Evolutionary conservation across 2,329 filamentous ascomycete genomes (phyloP), one percentile per base, ranked within the genome.

Genomic region (Monosporascus sp.): DNA sequence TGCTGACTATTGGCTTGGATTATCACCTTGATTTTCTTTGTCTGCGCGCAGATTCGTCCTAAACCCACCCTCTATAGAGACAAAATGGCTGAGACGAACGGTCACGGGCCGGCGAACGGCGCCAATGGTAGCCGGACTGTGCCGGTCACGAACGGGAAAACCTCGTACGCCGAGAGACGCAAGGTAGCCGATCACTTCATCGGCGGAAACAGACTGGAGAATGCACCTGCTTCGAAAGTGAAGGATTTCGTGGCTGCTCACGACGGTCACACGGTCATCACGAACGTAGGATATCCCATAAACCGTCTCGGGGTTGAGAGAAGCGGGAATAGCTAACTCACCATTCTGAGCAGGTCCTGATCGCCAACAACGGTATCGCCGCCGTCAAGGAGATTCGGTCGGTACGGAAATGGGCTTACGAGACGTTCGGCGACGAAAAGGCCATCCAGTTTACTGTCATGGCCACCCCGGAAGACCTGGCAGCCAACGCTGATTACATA

Each of bases 361-460:
- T 99, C 74, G 94, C 94, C 72, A 99, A 99, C 81, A 99, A 99
- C 78, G 94, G 94, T 82, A 99, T 99, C 74, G 94, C 94, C 50
- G 94, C 94, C 70, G 94, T 99, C 74, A 99, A 99, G 77, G 94
- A 99, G 76, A 99, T 99, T 71, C 87, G 94, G 73, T 97, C 93
- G 55, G 93, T 99, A 69, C 89, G 94, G 74, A 99, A 97, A 92
- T 99, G 94, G 94, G 94, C 94, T 57, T 99, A 99, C 85, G 94
- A 99, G 77, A 96, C 90, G 7, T 99, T 99, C 71, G 93, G 94
- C 77, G 92, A 99, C 76, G 94, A 99, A 80, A 85, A 89, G 68
- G 94, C 93, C 65, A 97, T 99, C 70, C 92, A 97, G 71, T 99
- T 99, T 78, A 99, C 94, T 59, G 94, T 99, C 71, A 99, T 99